phyloP scores from a whole-genome alignment of 169 alveolate genomes.

The Toxoplasma gondii region DNA sequence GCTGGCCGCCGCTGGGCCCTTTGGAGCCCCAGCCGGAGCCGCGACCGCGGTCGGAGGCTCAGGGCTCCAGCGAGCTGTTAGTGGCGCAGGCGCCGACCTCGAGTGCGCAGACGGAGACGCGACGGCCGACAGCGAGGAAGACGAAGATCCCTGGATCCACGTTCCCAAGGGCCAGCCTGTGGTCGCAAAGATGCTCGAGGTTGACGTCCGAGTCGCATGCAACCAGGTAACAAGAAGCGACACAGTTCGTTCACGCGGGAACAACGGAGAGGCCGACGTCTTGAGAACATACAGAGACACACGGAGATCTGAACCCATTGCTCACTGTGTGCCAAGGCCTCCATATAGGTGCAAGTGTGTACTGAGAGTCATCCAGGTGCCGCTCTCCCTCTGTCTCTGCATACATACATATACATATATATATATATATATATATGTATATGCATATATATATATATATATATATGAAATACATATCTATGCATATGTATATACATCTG shows the following conservation, averaged over 20 bases:
- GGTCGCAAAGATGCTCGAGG: background rate
- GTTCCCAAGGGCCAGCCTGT: slow-evolving; percentile 41
- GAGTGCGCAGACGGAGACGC: background rate
- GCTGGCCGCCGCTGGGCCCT: background rate
- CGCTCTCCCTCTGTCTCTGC: too few relatives aligned
- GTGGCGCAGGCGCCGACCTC: background rate
- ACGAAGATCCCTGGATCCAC: slow-evolving; percentile 50
- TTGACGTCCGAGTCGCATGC: slow-evolving; percentile 27
- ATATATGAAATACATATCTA: too few relatives aligned
- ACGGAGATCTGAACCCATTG: too few relatives aligned
- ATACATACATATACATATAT: background rate
- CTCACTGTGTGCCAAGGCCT: too few relatives aligned
- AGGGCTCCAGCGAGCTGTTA: background rate
- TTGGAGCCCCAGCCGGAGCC: background rate
- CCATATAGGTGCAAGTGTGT: too few relatives aligned
- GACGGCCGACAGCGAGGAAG: background rate
- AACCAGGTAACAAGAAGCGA: background rate
- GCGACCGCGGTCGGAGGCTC: background rate
- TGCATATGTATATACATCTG: too few relatives aligned
- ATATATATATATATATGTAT: slow-evolving; percentile 5
- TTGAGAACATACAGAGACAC: background rate
- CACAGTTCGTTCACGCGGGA: background rate
- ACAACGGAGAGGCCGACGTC: background rate
- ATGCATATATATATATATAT: background rate
- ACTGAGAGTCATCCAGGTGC: too few relatives aligned